A percentile compares a stretch with the other conserved stretches of the same genome.
Evolutionary conservation across 1,139 yeast species (phyloP).

Genomic region (Candida labiduridarum): DNA sequence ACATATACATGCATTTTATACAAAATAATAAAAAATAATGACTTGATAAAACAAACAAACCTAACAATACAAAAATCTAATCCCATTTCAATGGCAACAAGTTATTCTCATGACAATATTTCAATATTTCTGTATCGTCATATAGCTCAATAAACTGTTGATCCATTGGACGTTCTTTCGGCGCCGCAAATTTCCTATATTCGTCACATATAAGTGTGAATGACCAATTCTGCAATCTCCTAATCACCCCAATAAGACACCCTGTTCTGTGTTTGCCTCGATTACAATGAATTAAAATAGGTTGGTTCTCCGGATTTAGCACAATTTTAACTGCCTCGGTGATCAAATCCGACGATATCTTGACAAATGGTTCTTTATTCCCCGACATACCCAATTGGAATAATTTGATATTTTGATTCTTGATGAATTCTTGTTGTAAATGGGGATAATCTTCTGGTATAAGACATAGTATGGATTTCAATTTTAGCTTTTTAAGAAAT

Average conservation of each 20-base stretch:
- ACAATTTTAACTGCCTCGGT: slow-evolving; percentile 83
- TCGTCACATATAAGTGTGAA: slow-evolving; percentile 92
- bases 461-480: slow-evolving; percentile 78
- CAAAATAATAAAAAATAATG: not conserved
- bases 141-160: slow-evolving; percentile 93
- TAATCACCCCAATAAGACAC: slow-evolving; percentile 87
- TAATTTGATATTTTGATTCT: slow-evolving; percentile 60
- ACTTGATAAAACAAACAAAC: not conserved
- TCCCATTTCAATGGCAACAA: slow-evolving; percentile 76
- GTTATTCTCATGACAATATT: slow-evolving; percentile 50
- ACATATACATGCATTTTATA: not conserved
- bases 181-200: slow-evolving; percentile 89
- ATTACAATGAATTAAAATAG: slow-evolving; percentile 90
- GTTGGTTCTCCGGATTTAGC: slow-evolving; percentile 83
- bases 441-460: slow-evolving; percentile 92
- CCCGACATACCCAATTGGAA: slow-evolving; percentile 95
- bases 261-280: slow-evolving; percentile 97
- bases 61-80: slow-evolving; percentile 10
- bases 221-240: slow-evolving; percentile 91
- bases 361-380: slow-evolving; percentile 92
- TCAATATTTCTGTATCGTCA: slow-evolving; percentile 61
- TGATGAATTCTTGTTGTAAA: slow-evolving; percentile 66
- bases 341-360: slow-evolving; percentile 73
- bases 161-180: slow-evolving; percentile 92
- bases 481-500: slow-evolving; percentile 60